phyloP scores from a whole-genome alignment of 495 filamentous ascomycete species.

The Collariella sp. region DNA sequence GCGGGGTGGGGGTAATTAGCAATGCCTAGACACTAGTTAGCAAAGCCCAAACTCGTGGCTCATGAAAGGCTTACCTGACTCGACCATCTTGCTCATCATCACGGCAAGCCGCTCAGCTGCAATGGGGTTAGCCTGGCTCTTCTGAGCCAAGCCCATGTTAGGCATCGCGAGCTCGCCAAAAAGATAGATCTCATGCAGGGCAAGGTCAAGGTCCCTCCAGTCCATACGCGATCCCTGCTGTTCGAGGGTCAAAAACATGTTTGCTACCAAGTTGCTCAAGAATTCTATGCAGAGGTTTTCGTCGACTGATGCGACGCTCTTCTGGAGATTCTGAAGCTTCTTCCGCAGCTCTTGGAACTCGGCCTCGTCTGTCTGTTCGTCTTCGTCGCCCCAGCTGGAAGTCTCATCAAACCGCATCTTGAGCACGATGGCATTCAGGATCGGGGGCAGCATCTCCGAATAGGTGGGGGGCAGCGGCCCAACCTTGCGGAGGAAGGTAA shows the following conservation, averaged over 20 bases:
- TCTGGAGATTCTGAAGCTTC: slow-evolving; percentile 77
- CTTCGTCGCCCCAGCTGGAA: slow-evolving; percentile 85
- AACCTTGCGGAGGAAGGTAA: slow-evolving; percentile 77
- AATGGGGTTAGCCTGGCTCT: slow-evolving; percentile 64
- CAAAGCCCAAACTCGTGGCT: neutral
- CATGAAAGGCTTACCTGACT: slow-evolving; percentile 56
- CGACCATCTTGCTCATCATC: slow-evolving; percentile 92
- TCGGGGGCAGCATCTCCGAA: slow-evolving; percentile 67
- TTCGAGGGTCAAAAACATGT: slow-evolving; percentile 69
- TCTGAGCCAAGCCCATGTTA: slow-evolving; percentile 71
- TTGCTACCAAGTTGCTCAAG: slow-evolving; percentile 72
- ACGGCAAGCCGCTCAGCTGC: slow-evolving; percentile 69
- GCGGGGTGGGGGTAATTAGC: slow-evolving; percentile 80
- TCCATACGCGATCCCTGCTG: slow-evolving; percentile 64
- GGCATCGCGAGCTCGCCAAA: slow-evolving; percentile 88
- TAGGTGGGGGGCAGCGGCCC: slow-evolving; percentile 58
- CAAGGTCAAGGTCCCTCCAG: slow-evolving; percentile 92
- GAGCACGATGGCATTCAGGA: slow-evolving; percentile 79
- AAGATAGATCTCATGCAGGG: slow-evolving; percentile 93
- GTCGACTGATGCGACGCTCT: slow-evolving; percentile 77
- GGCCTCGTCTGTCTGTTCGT: slow-evolving; percentile 93
- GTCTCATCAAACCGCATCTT: slow-evolving; percentile 98
- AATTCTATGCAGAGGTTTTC: slow-evolving; percentile 76
- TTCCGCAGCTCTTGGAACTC: slow-evolving; percentile 94
- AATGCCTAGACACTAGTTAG: slow-evolving; percentile 49